These are phyloP conservation scores for Solanum verrucosum DNA, from an alignment of 257 asterid genomes.

Conservation along the genomic window DNA sequence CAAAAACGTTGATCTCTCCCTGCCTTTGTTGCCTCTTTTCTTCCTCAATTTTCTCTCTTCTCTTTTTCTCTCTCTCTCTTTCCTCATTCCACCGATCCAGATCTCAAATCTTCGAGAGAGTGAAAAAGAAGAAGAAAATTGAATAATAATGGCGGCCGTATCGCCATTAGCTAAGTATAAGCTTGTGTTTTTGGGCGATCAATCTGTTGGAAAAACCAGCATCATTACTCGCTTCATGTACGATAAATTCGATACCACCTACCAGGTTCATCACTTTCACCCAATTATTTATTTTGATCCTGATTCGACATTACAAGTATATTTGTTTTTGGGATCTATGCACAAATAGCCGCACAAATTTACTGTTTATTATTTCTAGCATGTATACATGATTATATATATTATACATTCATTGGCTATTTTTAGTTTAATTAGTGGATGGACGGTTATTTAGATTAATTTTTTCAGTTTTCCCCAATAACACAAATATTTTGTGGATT, in stretches of 20 bases:
- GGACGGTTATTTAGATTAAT: background rate
- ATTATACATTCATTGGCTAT: background rate
- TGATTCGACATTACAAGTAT: background rate
- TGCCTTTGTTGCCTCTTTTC: background rate
- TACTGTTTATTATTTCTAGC: background rate
- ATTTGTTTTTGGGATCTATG: background rate
- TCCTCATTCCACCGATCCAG: background rate
- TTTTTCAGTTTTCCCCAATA: background rate
- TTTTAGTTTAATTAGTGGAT: background rate
- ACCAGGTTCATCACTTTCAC: background rate
- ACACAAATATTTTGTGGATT: background rate
- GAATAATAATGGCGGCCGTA: background rate
- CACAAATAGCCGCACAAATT: background rate
- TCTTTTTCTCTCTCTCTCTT: no score
- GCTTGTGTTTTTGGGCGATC: background rate
- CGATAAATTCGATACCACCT: background rate
- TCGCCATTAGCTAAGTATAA: conserved; percentile 2
- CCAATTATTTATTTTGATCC: background rate
- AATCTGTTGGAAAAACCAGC: conserved; percentile 3
- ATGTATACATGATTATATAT: background rate
- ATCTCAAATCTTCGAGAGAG: background rate
- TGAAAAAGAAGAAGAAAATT: background rate
- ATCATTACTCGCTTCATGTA: background rate
- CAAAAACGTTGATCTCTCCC: background rate
- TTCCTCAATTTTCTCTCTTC: background rate